These are phyloP conservation scores for Coleophoma eucalyptorum DNA, from an alignment of 2,329 filamentous ascomycete genomes.

Conservation along the genomic window DNA sequence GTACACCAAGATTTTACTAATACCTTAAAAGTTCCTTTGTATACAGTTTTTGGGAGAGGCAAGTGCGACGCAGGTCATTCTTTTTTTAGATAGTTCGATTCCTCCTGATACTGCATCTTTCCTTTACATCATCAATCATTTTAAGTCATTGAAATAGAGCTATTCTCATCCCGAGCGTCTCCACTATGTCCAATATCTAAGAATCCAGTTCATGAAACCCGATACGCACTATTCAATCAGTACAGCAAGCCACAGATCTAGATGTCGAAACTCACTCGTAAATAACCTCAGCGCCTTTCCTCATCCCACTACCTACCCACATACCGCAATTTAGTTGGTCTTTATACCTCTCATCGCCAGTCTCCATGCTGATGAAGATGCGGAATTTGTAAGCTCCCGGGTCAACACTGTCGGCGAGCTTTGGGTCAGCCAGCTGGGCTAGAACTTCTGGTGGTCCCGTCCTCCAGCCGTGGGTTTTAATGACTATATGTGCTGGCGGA, in stretches of 20 bases:
- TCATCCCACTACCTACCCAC: conserved; percentile 46
- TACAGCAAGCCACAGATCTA: not conserved
- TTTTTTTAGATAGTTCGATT: no score
- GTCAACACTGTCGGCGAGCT: conserved; percentile 20
- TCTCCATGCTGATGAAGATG: conserved; percentile 46
- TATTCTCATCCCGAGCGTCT: no score
- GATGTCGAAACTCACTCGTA: conserved; percentile 33
- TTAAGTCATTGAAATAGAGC: no score
- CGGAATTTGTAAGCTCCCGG: conserved; percentile 39
- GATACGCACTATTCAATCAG: not conserved
- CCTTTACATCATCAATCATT: no score
- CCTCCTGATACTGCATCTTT: no score
- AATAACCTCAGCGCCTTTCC: conserved; percentile 39
- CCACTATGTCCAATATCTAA: no score
- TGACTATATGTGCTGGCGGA: conserved; percentile 39
- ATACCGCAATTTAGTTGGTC: conserved; percentile 45
- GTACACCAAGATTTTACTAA: no score
- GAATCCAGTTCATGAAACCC: not conserved
- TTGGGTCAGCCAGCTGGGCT: conserved; percentile 19
- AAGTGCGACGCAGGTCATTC: no score
- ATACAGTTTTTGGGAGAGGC: no score
- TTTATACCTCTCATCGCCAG: conserved; percentile 43
- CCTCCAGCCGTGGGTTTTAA: conserved; percentile 43
- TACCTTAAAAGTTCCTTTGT: no score
- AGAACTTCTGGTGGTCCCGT: conserved; percentile 39